These are phyloP conservation scores for Hymenoscyphus infarciens DNA, from an alignment of 2,329 filamentous ascomycete species.

Conservation along the genomic window DNA sequence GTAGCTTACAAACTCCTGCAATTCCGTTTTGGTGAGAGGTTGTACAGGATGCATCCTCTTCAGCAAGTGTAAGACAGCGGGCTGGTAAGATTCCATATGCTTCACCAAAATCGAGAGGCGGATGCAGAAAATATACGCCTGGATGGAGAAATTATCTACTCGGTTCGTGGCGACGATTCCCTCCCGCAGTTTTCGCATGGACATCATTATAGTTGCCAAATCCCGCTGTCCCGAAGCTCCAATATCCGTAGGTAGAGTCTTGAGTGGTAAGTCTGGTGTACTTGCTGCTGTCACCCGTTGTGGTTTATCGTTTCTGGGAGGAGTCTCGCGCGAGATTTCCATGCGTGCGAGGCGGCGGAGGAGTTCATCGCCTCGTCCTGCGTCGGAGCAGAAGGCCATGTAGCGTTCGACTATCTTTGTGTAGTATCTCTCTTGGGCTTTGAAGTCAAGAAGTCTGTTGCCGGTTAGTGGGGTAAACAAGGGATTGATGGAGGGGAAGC, in stretches of 20 bases:
- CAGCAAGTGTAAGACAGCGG: constrained; percentile 77
- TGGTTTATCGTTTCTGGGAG: constrained; percentile 23
- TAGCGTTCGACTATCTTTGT: constrained; percentile 84
- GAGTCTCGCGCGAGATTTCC: constrained; percentile 27
- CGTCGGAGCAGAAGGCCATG: constrained; percentile 80
- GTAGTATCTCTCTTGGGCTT: constrained; percentile 81
- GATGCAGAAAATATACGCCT: constrained; percentile 88
- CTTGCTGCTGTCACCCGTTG: constrained; percentile 11
- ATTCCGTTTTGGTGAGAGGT: constrained; percentile 66
- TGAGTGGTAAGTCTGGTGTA: constrained; percentile 12
- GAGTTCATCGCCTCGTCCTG: constrained; percentile 67
- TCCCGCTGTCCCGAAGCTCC: constrained; percentile 44
- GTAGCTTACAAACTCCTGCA: constrained; percentile 77
- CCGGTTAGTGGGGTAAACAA: constrained; percentile 17
- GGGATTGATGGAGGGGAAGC: not conserved
- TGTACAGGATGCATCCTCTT: constrained; percentile 64
- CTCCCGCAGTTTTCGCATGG: constrained; percentile 88
- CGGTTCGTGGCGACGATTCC: constrained; percentile 77
- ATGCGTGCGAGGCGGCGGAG: constrained; percentile 68
- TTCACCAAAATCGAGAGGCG: constrained; percentile 76
- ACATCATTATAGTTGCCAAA: constrained; percentile 71
- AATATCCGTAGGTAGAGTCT: constrained; percentile 15
- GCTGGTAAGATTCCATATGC: constrained; percentile 85
- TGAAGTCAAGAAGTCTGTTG: constrained; percentile 64
- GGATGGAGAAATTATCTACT: constrained; percentile 76